Evolutionary conservation across 2,329 filamentous ascomycete species (phyloP).

Genomic region (Epichloe glyceriae): DNA sequence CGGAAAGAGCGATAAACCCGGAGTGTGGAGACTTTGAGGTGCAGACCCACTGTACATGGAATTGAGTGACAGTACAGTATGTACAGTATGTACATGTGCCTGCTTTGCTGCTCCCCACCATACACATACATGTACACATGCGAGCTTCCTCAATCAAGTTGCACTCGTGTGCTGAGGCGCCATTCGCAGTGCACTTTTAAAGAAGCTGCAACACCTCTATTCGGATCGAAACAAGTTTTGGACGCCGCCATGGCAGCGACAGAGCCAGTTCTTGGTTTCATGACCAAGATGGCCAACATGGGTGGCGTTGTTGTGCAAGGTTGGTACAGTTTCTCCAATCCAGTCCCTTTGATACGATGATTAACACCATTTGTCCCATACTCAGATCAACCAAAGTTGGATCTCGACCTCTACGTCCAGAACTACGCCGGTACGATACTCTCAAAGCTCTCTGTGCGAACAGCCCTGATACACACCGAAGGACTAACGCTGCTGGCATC

Average conservation of each 20-base stretch:
- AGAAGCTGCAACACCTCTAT: neutral
- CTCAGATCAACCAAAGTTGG: constrained; percentile 70
- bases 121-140: no score
- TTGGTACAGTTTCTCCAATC: constrained; percentile 12
- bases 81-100: no score
- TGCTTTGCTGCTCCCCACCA: no score
- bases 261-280: constrained; percentile 26
- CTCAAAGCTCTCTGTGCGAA: neutral
- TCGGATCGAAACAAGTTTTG: neutral
- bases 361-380: neutral
- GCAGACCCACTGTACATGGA: no score
- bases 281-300: constrained; percentile 32
- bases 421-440: constrained; percentile 64
- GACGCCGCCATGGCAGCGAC: constrained; percentile 22
- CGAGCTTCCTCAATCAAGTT: no score
- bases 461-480: neutral
- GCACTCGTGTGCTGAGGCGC: no score
- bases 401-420: constrained; percentile 78
- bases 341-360: neutral
- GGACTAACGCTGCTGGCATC: neutral
- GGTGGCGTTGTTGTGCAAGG: constrained; percentile 36
- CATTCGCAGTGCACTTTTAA: no score
- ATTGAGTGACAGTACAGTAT: no score
- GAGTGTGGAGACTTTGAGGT: no score
- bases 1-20: no score